Evolutionary conservation across 169 alveolate genomes (phyloP).

Genomic region (Cryptosporidium sp.): DNA sequence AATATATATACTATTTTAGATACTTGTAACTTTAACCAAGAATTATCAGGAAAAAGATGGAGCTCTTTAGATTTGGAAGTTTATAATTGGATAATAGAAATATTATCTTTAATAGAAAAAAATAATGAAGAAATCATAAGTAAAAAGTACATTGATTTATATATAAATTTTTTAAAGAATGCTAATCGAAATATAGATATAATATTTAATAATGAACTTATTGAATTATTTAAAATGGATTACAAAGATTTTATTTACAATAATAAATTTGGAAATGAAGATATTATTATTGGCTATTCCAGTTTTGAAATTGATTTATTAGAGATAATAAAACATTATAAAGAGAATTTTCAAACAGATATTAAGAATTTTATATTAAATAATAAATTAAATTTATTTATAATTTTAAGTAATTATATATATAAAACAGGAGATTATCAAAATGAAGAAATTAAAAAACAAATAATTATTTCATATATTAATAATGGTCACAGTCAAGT

Average conservation of each 20-base stretch:
- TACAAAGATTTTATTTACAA: conserved; percentile 21
- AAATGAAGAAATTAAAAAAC: not conserved
- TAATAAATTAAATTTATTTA: conserved; percentile 25
- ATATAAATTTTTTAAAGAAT: not conserved
- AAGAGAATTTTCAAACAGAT: not conserved
- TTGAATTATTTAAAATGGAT: conserved; percentile 50
- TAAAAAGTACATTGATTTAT: not conserved
- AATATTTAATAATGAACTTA: conserved; percentile 5
- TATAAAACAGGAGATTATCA: not conserved
- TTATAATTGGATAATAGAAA: conserved; percentile 4
- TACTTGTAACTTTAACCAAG: conserved; percentile 27
- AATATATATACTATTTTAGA: not conserved
- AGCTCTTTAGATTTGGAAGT: conserved; percentile 22
- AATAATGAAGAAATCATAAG: not conserved
- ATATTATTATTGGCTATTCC: conserved; percentile 50
- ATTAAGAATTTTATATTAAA: not conserved
- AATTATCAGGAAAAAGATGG: conserved; percentile 41
- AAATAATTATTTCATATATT: not conserved
- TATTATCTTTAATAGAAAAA: not conserved
- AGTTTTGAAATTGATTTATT: conserved; percentile 52
- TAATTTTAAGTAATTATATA: conserved; percentile 23
- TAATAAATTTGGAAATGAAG: not conserved
- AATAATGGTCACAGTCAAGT: not conserved
- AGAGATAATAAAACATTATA: conserved; percentile 14
- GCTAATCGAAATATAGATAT: conserved; percentile 32